A percentile compares a stretch with the other conserved stretches of the same genome.
Evolutionary conservation across 805 yeast species (phyloP).

Genomic region (Candida insectorum): DNA sequence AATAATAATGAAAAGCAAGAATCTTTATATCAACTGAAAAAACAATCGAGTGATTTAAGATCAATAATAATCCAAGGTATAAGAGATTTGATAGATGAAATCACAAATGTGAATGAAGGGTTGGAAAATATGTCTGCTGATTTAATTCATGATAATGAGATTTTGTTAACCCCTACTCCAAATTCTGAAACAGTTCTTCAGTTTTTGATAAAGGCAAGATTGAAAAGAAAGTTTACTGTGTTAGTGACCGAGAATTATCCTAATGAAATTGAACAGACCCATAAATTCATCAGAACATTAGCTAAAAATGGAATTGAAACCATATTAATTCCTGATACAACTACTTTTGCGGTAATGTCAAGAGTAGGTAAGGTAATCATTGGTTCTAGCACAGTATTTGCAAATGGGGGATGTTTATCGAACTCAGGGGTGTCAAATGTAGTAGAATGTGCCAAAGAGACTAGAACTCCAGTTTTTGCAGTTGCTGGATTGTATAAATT

Average conservation of each 20-base stretch:
- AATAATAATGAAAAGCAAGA: conserved; percentile 24
- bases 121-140: conserved; percentile 89
- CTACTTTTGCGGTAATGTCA: conserved; percentile 94
- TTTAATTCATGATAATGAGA: conserved; percentile 88
- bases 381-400: conserved; percentile 89
- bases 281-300: conserved; percentile 71
- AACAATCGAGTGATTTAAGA: conserved; percentile 62
- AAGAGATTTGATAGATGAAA: conserved; percentile 88
- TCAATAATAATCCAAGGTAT: conserved; percentile 89
- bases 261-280: conserved; percentile 75
- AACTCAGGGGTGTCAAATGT: conserved; percentile 89
- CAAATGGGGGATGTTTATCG: conserved; percentile 92
- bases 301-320: conserved; percentile 87
- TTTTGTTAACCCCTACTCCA: conserved; percentile 89
- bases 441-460: conserved; percentile 93
- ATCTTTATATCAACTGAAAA: conserved; percentile 30
- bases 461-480: conserved; percentile 92
- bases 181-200: conserved; percentile 85
- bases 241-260: conserved; percentile 91
- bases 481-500: conserved; percentile 92
- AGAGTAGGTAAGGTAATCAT: conserved; percentile 94
- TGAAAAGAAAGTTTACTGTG: conserved; percentile 88
- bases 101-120: conserved; percentile 83
- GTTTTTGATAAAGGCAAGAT: conserved; percentile 80
- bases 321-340: conserved; percentile 87